phyloP scores from a whole-genome alignment of 2,329 filamentous ascomycete genomes.

The Penicillium sclerotiorum region DNA sequence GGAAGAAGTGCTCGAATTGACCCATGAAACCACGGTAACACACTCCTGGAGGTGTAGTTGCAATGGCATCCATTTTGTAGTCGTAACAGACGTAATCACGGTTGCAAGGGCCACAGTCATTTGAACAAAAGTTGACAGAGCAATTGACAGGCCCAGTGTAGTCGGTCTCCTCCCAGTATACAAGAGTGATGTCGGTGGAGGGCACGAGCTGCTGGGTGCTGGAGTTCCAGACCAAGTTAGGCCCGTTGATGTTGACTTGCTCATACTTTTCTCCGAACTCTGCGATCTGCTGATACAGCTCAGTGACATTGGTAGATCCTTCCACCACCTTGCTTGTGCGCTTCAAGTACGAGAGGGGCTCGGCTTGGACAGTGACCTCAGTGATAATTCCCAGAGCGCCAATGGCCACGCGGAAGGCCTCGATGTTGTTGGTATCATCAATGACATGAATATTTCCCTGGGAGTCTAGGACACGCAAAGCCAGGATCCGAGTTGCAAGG shows the following conservation, averaged over 20 bases:
- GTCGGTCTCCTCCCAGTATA: constrained; percentile 4
- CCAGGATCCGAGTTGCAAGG: constrained; percentile 1
- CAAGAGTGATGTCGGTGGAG: neutral
- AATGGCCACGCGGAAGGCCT: constrained; percentile 2
- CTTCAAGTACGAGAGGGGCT: neutral
- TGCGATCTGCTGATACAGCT: neutral
- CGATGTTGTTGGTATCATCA: neutral
- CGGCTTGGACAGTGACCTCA: neutral
- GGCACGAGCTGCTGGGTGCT: neutral
- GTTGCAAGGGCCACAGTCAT: constrained; percentile 2
- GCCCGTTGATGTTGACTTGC: neutral
- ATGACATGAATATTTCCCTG: constrained; percentile 1
- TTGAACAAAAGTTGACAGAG: constrained; percentile 1
- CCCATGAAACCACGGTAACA: constrained; percentile 4
- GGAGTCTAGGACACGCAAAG: neutral
- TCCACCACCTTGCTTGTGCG: neutral
- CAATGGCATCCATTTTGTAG: neutral
- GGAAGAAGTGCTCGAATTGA: constrained; percentile 4
- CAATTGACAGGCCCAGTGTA: neutral
- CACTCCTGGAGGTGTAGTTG: neutral
- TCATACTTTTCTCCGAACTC: neutral
- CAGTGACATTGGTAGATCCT: neutral
- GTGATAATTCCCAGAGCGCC: constrained; percentile 1
- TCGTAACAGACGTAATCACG: constrained; percentile 4
- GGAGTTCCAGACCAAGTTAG: neutral